Conservation (phyloP, 2,329 filamentous ascomycete genomes). For the Colletotrichum navitas region DNA sequence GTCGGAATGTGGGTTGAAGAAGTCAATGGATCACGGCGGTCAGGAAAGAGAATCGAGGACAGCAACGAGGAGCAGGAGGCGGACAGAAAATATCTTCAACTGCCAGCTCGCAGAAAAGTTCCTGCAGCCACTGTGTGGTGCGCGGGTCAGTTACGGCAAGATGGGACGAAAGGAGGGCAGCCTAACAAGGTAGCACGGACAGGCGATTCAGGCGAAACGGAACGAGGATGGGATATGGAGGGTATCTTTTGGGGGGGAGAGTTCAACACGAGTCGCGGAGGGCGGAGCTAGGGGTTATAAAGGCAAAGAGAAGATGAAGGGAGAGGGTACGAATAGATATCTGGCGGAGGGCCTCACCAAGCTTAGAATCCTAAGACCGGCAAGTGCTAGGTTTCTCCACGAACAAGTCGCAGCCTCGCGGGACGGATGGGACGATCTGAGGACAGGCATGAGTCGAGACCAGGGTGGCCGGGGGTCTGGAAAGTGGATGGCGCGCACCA, state of each 20-base stretch:
- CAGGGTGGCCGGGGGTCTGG: neutral
- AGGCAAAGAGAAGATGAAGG: neutral
- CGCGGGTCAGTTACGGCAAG: conserved; percentile 21
- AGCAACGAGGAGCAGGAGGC: neutral
- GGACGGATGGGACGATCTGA: conserved; percentile 24
- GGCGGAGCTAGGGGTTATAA: conserved; percentile 18
- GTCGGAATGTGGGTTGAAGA: neutral
- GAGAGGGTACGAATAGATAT: neutral
- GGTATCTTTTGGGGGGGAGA: conserved; percentile 2
- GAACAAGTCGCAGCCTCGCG: conserved; percentile 28
- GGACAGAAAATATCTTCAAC: conserved; percentile 14
- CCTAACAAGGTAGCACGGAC: conserved; percentile 16
- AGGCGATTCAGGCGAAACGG: conserved; percentile 26
- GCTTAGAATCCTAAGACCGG: conserved; percentile 8
- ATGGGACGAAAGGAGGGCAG: conserved; percentile 5
- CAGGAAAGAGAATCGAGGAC: neutral
- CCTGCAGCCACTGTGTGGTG: conserved; percentile 2
- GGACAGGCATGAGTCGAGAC: conserved; percentile 27
- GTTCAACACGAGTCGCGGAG: conserved; percentile 28
- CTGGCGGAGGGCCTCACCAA: conserved; percentile 12
- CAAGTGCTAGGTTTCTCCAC: neutral
- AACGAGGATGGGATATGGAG: conserved; percentile 17
- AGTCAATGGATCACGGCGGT: conserved; percentile 13
- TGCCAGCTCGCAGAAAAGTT: neutral
- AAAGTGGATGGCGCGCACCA: conserved; percentile 1